These are phyloP conservation scores for Scytalidium sp. DNA, from an alignment of 2,329 filamentous ascomycete genomes.

Conservation along the genomic window DNA sequence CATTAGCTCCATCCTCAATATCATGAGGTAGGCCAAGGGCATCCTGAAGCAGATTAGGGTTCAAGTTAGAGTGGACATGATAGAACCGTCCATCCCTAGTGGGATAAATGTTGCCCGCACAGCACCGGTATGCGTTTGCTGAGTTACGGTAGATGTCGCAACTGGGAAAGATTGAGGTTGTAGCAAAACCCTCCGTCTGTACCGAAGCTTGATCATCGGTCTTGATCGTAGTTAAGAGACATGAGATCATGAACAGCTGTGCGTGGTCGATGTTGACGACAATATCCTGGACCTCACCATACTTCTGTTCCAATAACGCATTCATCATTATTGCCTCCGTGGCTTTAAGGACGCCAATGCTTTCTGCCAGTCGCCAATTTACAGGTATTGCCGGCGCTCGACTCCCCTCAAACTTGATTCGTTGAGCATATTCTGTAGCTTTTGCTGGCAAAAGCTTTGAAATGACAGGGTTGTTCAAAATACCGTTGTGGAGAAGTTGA, in stretches of 20 bases:
- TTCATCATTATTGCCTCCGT: constrained; percentile 44
- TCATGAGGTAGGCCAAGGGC: constrained; percentile 28
- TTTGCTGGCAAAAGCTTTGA: constrained; percentile 30
- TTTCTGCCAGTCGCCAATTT: constrained; percentile 54
- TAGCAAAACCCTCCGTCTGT: background rate
- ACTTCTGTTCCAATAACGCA: constrained; percentile 40
- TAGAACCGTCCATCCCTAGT: constrained; percentile 43
- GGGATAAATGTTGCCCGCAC: constrained; percentile 42
- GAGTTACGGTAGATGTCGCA: constrained; percentile 17
- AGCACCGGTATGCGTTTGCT: constrained; percentile 21
- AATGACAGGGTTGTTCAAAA: constrained; percentile 39
- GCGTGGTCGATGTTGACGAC: constrained; percentile 41
- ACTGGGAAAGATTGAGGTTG: constrained; percentile 14
- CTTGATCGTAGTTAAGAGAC: background rate
- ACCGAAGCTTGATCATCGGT: background rate
- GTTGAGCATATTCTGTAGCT: constrained; percentile 29
- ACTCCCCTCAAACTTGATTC: constrained; percentile 39
- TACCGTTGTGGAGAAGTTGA: constrained; percentile 32
- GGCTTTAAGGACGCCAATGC: constrained; percentile 44
- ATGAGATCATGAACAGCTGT: constrained; percentile 27
- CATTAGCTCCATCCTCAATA: constrained; percentile 20
- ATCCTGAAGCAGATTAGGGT: constrained; percentile 38
- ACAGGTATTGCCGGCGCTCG: constrained; percentile 44
- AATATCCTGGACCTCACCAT: constrained; percentile 34
- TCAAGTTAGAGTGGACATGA: constrained; percentile 44